Conservation (phyloP, 2,329 filamentous ascomycete genomes). For the Cladosporium sp. region DNA sequence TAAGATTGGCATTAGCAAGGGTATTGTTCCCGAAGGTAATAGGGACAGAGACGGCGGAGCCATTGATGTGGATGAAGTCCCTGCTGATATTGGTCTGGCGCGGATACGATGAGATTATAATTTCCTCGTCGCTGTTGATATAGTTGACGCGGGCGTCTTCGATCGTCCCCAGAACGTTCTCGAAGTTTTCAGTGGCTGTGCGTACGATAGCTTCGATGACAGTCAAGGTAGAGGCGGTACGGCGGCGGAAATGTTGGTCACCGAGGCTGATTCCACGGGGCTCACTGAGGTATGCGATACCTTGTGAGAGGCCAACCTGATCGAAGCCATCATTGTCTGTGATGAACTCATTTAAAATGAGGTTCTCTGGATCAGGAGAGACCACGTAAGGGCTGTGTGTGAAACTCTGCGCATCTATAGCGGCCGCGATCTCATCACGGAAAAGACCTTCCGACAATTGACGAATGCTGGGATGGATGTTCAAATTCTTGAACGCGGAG, state of each 20-base stretch:
- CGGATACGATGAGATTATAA: slow-evolving; percentile 31
- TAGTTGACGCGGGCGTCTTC: slow-evolving; percentile 27
- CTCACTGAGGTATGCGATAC: slow-evolving; percentile 34
- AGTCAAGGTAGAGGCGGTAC: slow-evolving; percentile 29
- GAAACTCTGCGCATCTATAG: slow-evolving; percentile 25
- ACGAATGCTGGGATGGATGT: slow-evolving; percentile 33
- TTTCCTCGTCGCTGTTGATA: slow-evolving; percentile 23
- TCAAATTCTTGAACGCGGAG: slow-evolving; percentile 35
- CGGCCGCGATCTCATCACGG: slow-evolving; percentile 29
- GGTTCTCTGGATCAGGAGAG: slow-evolving; percentile 18
- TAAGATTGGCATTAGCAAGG: slow-evolving; percentile 33
- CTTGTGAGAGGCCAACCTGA: slow-evolving; percentile 34
- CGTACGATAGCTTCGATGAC: slow-evolving; percentile 33
- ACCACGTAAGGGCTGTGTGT: slow-evolving; percentile 33
- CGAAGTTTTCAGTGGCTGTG: slow-evolving; percentile 29
- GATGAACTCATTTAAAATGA: slow-evolving; percentile 24
- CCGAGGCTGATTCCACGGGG: slow-evolving; percentile 35
- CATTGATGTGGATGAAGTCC: slow-evolving; percentile 32
- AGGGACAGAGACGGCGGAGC: slow-evolving; percentile 30
- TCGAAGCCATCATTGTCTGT: slow-evolving; percentile 34
- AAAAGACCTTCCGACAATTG: slow-evolving; percentile 31
- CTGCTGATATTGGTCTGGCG: slow-evolving; percentile 24
- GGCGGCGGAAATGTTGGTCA: slow-evolving; percentile 31
- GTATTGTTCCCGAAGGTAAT: slow-evolving; percentile 33
- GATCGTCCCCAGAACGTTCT: slow-evolving; percentile 27